Evolutionary conservation across 345 rosid genomes (phyloP).

Genomic region (Microcos paniculata): DNA sequence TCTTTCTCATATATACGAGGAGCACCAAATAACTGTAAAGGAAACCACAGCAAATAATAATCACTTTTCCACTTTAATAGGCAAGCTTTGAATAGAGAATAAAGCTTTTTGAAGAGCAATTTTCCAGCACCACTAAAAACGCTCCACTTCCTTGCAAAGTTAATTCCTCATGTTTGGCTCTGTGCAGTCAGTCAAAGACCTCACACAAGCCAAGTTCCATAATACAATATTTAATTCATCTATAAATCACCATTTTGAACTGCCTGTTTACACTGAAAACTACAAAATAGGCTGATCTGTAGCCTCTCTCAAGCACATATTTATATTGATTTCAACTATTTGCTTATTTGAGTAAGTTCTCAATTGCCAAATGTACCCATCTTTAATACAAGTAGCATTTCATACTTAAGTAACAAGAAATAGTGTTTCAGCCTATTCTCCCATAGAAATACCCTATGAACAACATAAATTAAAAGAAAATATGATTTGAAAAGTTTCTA

Average conservation of each 20-base stretch:
- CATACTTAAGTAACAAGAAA: not conserved
- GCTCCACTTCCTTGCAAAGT: not conserved
- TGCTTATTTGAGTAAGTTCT: constrained; percentile 31
- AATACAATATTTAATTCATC: constrained; percentile 17
- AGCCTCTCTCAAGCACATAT: not conserved
- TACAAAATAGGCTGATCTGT: not conserved
- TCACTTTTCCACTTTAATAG: constrained; percentile 19
- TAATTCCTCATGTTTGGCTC: not conserved
- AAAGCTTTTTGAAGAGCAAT: not conserved
- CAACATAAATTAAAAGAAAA: not conserved
- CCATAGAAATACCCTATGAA: not conserved
- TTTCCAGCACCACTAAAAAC: not conserved
- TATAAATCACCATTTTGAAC: not conserved
- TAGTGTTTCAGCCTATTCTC: not conserved
- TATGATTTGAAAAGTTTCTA: not conserved
- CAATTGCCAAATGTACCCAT: not conserved
- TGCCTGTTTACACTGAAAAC: not conserved
- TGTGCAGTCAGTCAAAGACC: not conserved
- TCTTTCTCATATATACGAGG: constrained; percentile 31
- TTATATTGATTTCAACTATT: not conserved
- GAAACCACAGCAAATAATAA: not conserved
- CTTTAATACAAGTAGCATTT: not conserved
- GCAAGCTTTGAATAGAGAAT: not conserved
- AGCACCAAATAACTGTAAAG: constrained; percentile 30
- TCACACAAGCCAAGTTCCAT: not conserved